phyloP scores from a whole-genome alignment of 164 flowering plant genomes.

The Akebia trifoliata region DNA sequence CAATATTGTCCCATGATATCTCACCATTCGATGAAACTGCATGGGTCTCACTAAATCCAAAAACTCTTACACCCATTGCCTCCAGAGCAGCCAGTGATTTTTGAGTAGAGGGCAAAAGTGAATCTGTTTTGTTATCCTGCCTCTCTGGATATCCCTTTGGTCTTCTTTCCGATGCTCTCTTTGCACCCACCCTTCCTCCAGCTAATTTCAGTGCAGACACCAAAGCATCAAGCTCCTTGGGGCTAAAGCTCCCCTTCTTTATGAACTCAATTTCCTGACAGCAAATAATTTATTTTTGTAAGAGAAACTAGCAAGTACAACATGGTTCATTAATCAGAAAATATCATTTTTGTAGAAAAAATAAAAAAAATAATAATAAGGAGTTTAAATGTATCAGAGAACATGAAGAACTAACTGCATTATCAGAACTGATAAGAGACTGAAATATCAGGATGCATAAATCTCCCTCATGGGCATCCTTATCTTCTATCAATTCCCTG shows the following conservation, averaged over 20 bases:
- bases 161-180: slow-evolving; percentile 32
- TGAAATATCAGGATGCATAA: slow-evolving; percentile 66
- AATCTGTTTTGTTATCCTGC: slow-evolving; percentile 21
- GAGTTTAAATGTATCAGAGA: too few relatives aligned
- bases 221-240: slow-evolving; percentile 77
- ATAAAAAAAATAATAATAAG: background rate
- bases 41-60: slow-evolving; percentile 55
- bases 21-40: slow-evolving; percentile 21
- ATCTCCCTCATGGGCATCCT: slow-evolving; percentile 32
- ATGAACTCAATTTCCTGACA: slow-evolving; percentile 93
- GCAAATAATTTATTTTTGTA: background rate
- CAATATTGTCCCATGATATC: slow-evolving; percentile 88
- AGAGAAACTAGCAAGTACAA: background rate
- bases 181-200: slow-evolving; percentile 32
- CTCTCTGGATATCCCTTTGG: slow-evolving; percentile 29
- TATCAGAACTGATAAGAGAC: slow-evolving; percentile 70
- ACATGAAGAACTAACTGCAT: slow-evolving; percentile 45
- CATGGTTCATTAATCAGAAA: background rate
- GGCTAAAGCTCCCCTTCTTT: slow-evolving; percentile 69
- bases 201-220: slow-evolving; percentile 67
- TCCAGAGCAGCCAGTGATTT: slow-evolving; percentile 63
- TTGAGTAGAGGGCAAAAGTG: slow-evolving; percentile 33
- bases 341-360: background rate
- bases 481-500: slow-evolving; percentile 20
- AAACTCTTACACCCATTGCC: slow-evolving; percentile 84